Conservation (phyloP, 2,329 filamentous ascomycete genomes). For the Botrytis hyacinthi region DNA sequence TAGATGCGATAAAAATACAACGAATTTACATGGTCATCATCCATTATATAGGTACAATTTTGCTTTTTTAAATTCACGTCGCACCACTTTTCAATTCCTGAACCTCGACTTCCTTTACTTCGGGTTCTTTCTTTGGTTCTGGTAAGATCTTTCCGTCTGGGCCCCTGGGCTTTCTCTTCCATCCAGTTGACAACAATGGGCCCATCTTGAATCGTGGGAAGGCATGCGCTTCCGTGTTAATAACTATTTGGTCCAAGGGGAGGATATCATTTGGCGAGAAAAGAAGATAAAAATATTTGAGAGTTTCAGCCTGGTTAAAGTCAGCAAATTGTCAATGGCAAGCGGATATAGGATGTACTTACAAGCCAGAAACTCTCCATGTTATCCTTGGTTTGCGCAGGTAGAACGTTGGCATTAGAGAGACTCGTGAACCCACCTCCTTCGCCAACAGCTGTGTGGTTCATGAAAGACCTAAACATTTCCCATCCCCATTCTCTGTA, state of each 20-base stretch:
- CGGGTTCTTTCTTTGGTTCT: constrained; percentile 27
- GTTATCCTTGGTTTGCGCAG: constrained; percentile 73
- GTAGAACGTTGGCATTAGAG: constrained; percentile 68
- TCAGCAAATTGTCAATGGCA: constrained; percentile 23
- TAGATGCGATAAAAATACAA: constrained; percentile 21
- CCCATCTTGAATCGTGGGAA: constrained; percentile 84
- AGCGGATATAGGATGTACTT: constrained; percentile 41
- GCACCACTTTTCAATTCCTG: constrained; percentile 24
- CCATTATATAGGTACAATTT: constrained; percentile 25
- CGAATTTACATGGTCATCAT: constrained; percentile 13
- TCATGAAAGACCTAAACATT: constrained; percentile 91
- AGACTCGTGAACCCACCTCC: constrained; percentile 81
- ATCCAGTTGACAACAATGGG: constrained; percentile 74
- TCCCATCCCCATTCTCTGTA: constrained; percentile 98
- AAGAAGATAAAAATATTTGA: constrained; percentile 96
- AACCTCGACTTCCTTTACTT: constrained; percentile 23
- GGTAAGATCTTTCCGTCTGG: constrained; percentile 38
- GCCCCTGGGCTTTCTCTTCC: constrained; percentile 66
- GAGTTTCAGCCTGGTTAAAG: constrained; percentile 73
- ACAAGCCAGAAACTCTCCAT: constrained; percentile 99
- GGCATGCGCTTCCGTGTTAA: constrained; percentile 95
- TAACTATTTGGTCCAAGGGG: constrained; percentile 80
- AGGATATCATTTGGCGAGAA: constrained; percentile 83
- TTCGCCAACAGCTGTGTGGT: constrained; percentile 76
- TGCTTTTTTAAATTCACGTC: constrained; percentile 4